phyloP scores from a whole-genome alignment of 768 basidiomycete species.

The Gautieria morchelliformis region DNA sequence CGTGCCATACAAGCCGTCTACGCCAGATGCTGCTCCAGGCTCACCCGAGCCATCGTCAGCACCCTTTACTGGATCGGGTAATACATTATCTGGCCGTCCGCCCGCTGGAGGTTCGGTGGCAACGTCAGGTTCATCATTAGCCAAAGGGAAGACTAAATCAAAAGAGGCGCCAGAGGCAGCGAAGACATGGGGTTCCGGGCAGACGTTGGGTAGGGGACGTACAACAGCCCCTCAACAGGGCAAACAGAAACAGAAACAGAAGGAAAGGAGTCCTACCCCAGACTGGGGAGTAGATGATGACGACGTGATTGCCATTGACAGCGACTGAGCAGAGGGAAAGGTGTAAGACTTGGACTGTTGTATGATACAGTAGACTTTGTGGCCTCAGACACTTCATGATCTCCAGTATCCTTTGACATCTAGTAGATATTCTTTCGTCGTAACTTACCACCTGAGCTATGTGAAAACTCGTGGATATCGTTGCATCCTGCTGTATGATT shows the following conservation, averaged over 20 bases:
- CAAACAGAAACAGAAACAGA: constrained; percentile 29
- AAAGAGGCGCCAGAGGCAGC: constrained; percentile 27
- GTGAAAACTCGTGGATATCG: no score
- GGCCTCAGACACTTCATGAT: no score
- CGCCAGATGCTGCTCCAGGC: constrained; percentile 25
- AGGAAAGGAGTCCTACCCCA: constrained; percentile 55
- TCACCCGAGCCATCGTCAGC: constrained; percentile 28
- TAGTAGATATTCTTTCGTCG: no score
- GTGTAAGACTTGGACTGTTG: no score
- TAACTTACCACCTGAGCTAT: no score
- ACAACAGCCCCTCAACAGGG: constrained; percentile 18
- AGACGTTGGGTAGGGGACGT: constrained; percentile 33
- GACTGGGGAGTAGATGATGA: constrained; percentile 83
- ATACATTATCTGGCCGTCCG: constrained; percentile 49
- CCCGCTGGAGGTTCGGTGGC: constrained; percentile 5
- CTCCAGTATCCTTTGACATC: no score
- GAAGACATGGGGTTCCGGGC: constrained; percentile 26
- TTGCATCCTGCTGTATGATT: no score
- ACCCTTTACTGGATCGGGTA: constrained; percentile 59
- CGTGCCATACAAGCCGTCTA: constrained; percentile 43
- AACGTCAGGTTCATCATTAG: constrained; percentile 22
- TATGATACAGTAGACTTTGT: no score
- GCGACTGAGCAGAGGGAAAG: constrained; percentile 36
- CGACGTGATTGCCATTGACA: constrained; percentile 71
- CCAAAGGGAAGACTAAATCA: constrained; percentile 46